Base-by-base conservation (phyloP, 2,329 filamentous ascomycete species). In the Fusarium sp. region DNA sequence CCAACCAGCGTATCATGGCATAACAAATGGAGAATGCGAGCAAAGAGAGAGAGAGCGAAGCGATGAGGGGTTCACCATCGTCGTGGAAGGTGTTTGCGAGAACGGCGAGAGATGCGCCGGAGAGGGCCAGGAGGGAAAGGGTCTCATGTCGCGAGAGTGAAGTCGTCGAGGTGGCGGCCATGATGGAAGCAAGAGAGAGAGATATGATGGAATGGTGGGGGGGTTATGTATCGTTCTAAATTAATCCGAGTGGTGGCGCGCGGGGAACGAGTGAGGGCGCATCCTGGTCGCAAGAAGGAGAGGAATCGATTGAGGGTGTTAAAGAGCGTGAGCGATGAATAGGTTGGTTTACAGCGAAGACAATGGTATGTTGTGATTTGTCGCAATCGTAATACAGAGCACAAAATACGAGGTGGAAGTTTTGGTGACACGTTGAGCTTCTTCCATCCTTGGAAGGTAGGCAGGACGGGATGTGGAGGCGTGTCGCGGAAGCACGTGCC, bases 1-100 rank as follows among this genome's bases (percentile, higher is more conserved):
- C 96, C 7, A 98, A 92, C 96, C 96, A 98, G 85, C 93, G 88
- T 82, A 98, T 96, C 85, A 98, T 90, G 78, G 93, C 91, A 82
- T 94, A 98, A 69, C 91, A 91, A 56, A 92, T 90, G 5, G 92
- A 87, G 81, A 98, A 99, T 38, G 94, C 95, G 74, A 98, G 87
- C 24, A 92, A 90, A 79, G 94, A 96, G 77, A 98, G 92, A 17
- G 95, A 94, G 65, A 98, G 86, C 1, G 94, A 98, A 11, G 95
- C 96, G 75, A 97, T 88, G 77, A 99, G 89, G 40, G 96, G 96
- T 77, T 96, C 94, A 74, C 95, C 95, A 83, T 98, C 93, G 75
- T 91, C 93, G 68, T 92, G 90, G 79, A 98, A 92, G 42, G 94
- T 94, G 81, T 96, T 96, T 72, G 89, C 86, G 72, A 98, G 88